Base-by-base conservation (phyloP, 495 filamentous ascomycete species). In the Podospora pseudoanserina region DNA sequence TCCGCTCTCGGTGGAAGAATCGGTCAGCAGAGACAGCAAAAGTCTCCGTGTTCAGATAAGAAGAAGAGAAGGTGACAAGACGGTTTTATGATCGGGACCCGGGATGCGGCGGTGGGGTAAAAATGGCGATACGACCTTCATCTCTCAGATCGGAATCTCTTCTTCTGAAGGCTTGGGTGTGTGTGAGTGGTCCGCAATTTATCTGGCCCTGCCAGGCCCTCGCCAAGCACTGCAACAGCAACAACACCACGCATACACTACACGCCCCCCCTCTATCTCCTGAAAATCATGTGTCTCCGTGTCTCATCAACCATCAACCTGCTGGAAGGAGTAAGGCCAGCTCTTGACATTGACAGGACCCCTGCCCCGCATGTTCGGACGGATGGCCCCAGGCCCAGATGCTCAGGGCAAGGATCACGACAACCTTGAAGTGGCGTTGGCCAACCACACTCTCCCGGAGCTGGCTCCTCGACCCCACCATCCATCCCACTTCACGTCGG, bases 391-490 rank as follows among this genome's bases (percentile, higher is more conserved):
- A 58, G 18, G 16, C 55, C 55, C 13, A 9, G 5, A 58, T 4
- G 16, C 55, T n/a, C 13, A 9, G 5, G n/a, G n/a, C 55, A 7
- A 58, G 55, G 55, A 58, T 58, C 15, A 18, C 55, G n/a, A 58
- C 39, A 49, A 13, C 39, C 30, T 32, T 4, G 23, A 23, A 0
- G 1, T 4, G 55, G 16, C 32, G 65, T 65, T 69, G 67, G 44
- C 67, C 67, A 69, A 65, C 63, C 67, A 65, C 56, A 63, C 1
- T 6, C 5, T 34, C 11, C 56, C 67, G 67, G 67, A 69, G 67
- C 53, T 55, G 39, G 58, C 58, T 69, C 67, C 67, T 15, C 20
- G 26, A 58, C 39, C 55, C 62, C 67, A 54, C 32, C 44, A 57
- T 19, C 27, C 61, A 23, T 23, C 23, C 23, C 23, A 39, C 30